Conservation (phyloP, 176 grass and related monocot species). For the Lolium perenne region DNA sequence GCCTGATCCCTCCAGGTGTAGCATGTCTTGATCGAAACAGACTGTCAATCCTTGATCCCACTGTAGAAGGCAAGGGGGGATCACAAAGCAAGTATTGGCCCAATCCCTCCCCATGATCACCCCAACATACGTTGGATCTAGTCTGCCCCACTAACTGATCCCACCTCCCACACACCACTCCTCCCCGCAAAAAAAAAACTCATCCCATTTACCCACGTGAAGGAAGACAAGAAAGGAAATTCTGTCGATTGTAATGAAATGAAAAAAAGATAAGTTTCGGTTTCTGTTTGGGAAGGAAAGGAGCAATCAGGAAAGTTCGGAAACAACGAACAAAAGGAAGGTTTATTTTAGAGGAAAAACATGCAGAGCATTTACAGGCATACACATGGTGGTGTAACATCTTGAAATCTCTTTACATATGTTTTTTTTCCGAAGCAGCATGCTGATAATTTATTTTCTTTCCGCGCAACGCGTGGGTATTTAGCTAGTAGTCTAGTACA, state of each 20-base stretch:
- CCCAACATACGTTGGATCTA: not conserved
- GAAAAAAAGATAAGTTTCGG: not conserved
- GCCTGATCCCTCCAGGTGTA: not conserved
- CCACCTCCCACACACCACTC: constrained; percentile 6
- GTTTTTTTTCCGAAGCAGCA: not conserved
- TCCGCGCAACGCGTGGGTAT: not conserved
- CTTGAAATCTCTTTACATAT: not conserved
- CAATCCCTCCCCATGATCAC: not conserved
- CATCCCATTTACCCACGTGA: not conserved
- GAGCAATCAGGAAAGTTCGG: not conserved
- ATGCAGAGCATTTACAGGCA: not conserved
- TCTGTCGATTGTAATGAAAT: not conserved
- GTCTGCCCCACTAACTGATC: not conserved
- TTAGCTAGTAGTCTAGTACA: not conserved
- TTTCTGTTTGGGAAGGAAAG: not conserved
- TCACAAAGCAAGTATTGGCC: not conserved
- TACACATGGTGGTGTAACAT: not conserved
- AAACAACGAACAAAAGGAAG: not conserved
- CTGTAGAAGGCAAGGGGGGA: not conserved
- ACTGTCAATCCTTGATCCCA: not conserved
- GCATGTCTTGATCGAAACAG: not conserved
- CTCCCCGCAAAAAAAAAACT: not conserved
- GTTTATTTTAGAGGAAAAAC: not conserved
- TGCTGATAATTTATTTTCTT: not conserved
- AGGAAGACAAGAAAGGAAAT: not conserved